Base-by-base conservation (phyloP, 495 filamentous ascomycete genomes). In the Aspergillus nidulans region DNA sequence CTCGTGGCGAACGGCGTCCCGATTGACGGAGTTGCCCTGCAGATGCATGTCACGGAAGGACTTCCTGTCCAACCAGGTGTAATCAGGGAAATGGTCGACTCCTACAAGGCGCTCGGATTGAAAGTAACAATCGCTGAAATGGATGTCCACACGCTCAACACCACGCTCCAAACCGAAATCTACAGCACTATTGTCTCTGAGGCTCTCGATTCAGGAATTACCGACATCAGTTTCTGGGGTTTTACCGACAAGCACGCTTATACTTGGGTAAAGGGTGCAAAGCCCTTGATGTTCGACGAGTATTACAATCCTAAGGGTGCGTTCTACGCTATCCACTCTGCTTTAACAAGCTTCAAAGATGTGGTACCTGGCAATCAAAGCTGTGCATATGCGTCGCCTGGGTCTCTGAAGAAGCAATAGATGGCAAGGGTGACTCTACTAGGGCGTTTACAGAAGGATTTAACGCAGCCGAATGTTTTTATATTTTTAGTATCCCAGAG, bases 191-290 rank as follows among this genome's bases (percentile, higher is more conserved):
- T 45, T 12, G 36, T 57, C 19, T 25, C 7, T 20, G 55, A 57
- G 55, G 55, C 55, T 26, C 55, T 57, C 13, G 12, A 57, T 0
- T 47, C 55, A 23, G 55, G 55, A 40, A 52, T 57, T 40, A 57
- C 55, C 19, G 55, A 57, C 23, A 57, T 57, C 24, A 52, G 48
- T 36, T 57, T 57, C 30, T 57, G 55, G 55, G 55, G 55, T 25
- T 57, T 57, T 10, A 52, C 55, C n/a, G 55, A 57, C 51, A 57
- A 57, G 48, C 55, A 57, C 8, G 55, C 55, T 4, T 57, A 57
- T 28, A 57, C 55, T 20, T 57, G 55, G 55, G 18, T 57, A 15
- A 8, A 3, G 18, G 55, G 55, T 28, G 55, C 55, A 7, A 57
- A 57, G 55, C 55, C 55, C 10, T 40, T 57, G 55, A 57, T 57